These are phyloP conservation scores for Fusarium devonianum DNA, from an alignment of 2,329 filamentous ascomycete genomes.

Conservation along the genomic window DNA sequence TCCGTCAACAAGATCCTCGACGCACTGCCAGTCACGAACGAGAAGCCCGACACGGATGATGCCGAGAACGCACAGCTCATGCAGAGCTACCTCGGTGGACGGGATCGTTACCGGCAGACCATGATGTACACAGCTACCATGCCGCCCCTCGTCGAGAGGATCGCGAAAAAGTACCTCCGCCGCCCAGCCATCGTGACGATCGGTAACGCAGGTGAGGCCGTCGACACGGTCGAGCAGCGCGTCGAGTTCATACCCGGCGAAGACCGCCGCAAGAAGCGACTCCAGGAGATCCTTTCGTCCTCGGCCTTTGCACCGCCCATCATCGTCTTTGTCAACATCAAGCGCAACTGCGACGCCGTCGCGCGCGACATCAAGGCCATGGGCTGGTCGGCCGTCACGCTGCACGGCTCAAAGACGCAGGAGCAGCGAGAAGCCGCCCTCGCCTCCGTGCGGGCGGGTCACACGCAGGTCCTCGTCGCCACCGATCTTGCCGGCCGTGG, in stretches of 20 bases:
- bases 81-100: slow-evolving; percentile 76
- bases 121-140: slow-evolving; percentile 99
- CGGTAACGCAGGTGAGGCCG: slow-evolving; percentile 91
- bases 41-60: slow-evolving; percentile 93
- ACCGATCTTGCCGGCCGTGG: slow-evolving; percentile 95
- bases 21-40: slow-evolving; percentile 88
- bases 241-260: slow-evolving; percentile 91
- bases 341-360: slow-evolving; percentile 95
- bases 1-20: slow-evolving; percentile 97
- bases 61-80: slow-evolving; percentile 89
- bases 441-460: slow-evolving; percentile 79
- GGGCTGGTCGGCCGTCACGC: slow-evolving; percentile 87
- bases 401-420: slow-evolving; percentile 96
- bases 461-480: slow-evolving; percentile 88
- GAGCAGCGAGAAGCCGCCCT: slow-evolving; percentile 96
- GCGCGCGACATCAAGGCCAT: slow-evolving; percentile 93
- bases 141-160: slow-evolving; percentile 89
- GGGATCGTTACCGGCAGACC: slow-evolving; percentile 88
- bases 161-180: slow-evolving; percentile 95
- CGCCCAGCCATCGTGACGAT: slow-evolving; percentile 94
- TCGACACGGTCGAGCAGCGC: slow-evolving; percentile 96
- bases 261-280: slow-evolving; percentile 94
- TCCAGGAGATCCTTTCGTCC: slow-evolving; percentile 86
- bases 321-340: slow-evolving; percentile 99
- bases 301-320: slow-evolving; percentile 86